Percentiles rank a stretch among this genome's conserved stretches.
These are phyloP conservation scores for Hemileia vastatrix DNA, from an alignment of 1,284 basidiomycete species.

Conservation along the genomic window DNA sequence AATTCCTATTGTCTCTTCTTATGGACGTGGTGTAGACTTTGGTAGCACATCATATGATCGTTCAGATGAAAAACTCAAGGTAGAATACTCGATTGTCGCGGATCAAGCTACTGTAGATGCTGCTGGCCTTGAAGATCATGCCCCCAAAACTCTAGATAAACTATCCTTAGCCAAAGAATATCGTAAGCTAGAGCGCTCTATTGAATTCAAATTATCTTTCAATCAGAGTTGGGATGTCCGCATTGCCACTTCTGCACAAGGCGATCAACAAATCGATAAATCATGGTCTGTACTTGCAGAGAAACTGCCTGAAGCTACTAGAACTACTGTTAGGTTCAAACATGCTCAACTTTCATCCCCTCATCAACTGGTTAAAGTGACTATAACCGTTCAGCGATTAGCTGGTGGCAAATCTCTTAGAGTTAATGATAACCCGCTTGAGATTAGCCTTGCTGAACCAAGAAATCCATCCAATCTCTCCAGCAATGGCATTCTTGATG, in stretches of 20 bases:
- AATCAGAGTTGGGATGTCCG: slow-evolving; percentile 85
- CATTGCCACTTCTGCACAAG: slow-evolving; percentile 55
- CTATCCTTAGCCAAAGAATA: slow-evolving; percentile 57
- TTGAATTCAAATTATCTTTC: slow-evolving; percentile 70
- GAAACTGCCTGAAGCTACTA: slow-evolving; percentile 46
- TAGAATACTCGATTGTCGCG: slow-evolving; percentile 72
- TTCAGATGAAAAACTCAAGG: slow-evolving; percentile 65
- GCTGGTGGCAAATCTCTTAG: slow-evolving; percentile 61
- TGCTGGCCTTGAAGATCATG: slow-evolving; percentile 35
- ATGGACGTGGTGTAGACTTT: slow-evolving; percentile 71
- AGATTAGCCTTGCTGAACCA: slow-evolving; percentile 57
- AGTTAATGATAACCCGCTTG: slow-evolving; percentile 69
- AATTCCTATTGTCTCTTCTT: slow-evolving; percentile 65
- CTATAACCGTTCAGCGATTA: slow-evolving; percentile 61
- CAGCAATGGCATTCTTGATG: slow-evolving; percentile 55
- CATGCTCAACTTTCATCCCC: slow-evolving; percentile 57
- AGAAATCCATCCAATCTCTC: slow-evolving; percentile 55
- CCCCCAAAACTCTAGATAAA: slow-evolving; percentile 52
- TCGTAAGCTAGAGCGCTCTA: slow-evolving; percentile 58
- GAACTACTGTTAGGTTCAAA: slow-evolving; percentile 24
- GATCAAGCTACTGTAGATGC: slow-evolving; percentile 45
- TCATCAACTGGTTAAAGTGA: slow-evolving; percentile 67
- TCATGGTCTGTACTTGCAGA: slow-evolving; percentile 54
- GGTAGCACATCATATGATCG: slow-evolving; percentile 67
- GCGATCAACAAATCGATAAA: slow-evolving; percentile 38